Percentiles rank a stretch among this genome's conserved stretches.
Conservation (phyloP, 108 stramenopile species). For the Nannochloropsis gaditana region DNA sequence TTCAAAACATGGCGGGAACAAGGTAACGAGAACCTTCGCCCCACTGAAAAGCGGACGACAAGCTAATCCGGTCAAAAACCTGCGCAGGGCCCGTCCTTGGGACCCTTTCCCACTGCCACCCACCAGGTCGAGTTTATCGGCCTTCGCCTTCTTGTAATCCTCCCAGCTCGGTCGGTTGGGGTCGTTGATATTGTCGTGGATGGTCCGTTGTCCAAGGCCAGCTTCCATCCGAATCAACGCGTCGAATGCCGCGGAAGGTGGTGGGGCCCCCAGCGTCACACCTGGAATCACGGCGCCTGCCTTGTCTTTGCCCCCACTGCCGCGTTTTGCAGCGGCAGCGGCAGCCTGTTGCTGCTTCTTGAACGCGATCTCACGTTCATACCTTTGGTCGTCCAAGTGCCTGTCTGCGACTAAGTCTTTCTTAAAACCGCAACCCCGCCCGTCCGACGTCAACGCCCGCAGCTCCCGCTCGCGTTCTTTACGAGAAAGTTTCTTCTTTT, state of each 20-base stretch:
- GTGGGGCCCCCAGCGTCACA: neutral
- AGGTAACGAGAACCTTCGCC: too few relatives aligned
- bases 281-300: conserved; percentile 20
- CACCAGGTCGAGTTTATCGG: conserved; percentile 79
- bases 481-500: conserved; percentile 41
- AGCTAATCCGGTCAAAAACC: neutral
- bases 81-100: neutral
- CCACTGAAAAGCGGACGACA: too few relatives aligned
- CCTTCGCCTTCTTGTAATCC: conserved; percentile 91
- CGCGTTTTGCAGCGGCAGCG: conserved; percentile 24
- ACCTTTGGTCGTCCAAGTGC: conserved; percentile 46
- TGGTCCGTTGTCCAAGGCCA: conserved; percentile 79
- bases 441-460: conserved; percentile 30
- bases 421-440: conserved; percentile 28
- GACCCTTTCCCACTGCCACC: conserved; percentile 23
- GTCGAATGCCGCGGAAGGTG: conserved; percentile 73
- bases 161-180: conserved; percentile 94
- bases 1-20: neutral
- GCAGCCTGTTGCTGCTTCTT: conserved; percentile 32
- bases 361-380: conserved; percentile 41
- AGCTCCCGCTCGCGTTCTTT: conserved; percentile 47
- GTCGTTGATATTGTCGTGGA: conserved; percentile 85
- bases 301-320: conserved; percentile 29
- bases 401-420: conserved; percentile 36
- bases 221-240: conserved; percentile 85